Percentiles rank a stretch among this genome's conserved stretches.
phyloP scores from a whole-genome alignment of 257 asterid genomes.

The Handroanthus guayacan region DNA sequence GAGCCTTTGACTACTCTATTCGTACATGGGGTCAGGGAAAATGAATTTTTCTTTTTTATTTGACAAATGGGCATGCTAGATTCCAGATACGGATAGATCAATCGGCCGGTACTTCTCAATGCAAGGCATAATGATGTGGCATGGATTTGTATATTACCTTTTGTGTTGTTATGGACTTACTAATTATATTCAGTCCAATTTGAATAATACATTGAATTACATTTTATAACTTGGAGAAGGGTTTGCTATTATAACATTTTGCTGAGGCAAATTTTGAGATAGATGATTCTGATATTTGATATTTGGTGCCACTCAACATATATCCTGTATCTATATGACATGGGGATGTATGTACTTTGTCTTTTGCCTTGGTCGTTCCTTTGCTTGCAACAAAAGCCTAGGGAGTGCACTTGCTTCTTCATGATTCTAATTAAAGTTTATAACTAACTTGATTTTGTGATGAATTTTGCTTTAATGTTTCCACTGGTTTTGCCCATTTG shows the following conservation, averaged over 20 bases:
- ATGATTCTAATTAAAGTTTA: slow-evolving; percentile 18
- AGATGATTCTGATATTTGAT: slow-evolving; percentile 21
- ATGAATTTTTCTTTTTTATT: too few relatives aligned
- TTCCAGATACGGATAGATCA: too few relatives aligned
- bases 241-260: slow-evolving; percentile 5
- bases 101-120: not conserved
- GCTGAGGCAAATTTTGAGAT: slow-evolving; percentile 15
- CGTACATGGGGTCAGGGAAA: too few relatives aligned
- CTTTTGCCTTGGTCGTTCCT: slow-evolving; percentile 21
- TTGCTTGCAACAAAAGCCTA: slow-evolving; percentile 25
- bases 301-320: slow-evolving; percentile 12
- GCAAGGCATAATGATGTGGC: not conserved
- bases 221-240: slow-evolving; percentile 15
- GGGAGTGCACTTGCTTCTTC: not conserved
- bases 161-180: slow-evolving; percentile 19
- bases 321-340: not conserved
- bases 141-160: slow-evolving; percentile 23
- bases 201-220: slow-evolving; percentile 1
- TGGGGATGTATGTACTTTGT: slow-evolving; percentile 18
- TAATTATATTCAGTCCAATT: slow-evolving; percentile 13
- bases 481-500: slow-evolving; percentile 32
- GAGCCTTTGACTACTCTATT: too few relatives aligned
- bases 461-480: slow-evolving; percentile 25
- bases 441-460: not conserved
- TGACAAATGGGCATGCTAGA: too few relatives aligned